Conservation (phyloP, 768 basidiomycete species). For the Jaapia argillacea region DNA sequence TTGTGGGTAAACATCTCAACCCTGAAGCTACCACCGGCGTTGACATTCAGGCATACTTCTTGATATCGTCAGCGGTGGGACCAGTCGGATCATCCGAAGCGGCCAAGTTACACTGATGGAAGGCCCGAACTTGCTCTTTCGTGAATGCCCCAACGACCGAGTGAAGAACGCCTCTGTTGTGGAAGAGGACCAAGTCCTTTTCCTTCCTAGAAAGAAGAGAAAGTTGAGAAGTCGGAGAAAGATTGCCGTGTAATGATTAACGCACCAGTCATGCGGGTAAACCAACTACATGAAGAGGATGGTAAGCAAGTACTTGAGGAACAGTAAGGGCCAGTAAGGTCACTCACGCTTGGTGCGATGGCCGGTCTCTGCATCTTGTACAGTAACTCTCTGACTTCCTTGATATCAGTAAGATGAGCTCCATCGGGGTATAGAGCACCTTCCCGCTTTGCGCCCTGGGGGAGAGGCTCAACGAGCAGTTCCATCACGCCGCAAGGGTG, state of each 20-base stretch:
- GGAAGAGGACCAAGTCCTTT: conserved; percentile 75
- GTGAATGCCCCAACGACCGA: conserved; percentile 71
- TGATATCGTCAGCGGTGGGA: conserved; percentile 57
- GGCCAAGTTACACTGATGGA: conserved; percentile 87
- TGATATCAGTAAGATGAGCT: conserved; percentile 61
- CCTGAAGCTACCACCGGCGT: too few relatives aligned
- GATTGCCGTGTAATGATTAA: conserved; percentile 1
- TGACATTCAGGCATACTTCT: conserved; percentile 37
- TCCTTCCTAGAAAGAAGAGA: conserved; percentile 26
- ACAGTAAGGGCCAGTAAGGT: conserved; percentile 6
- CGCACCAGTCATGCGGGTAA: conserved; percentile 82
- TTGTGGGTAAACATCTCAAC: too few relatives aligned
- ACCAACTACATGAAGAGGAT: too few relatives aligned
- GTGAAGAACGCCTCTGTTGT: conserved; percentile 77
- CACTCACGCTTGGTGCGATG: conserved; percentile 82
- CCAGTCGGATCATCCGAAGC: conserved; percentile 64
- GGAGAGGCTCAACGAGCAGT: conserved; percentile 66
- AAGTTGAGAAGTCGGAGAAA: background rate
- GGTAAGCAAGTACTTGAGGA: background rate
- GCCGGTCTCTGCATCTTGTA: conserved; percentile 87
- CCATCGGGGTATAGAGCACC: conserved; percentile 80
- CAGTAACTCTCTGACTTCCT: conserved; percentile 59
- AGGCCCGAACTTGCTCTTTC: conserved; percentile 57
- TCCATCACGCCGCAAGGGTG: conserved; percentile 72
- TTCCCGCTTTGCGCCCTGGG: conserved; percentile 42